phyloP scores from a whole-genome alignment of 2,329 filamentous ascomycete species.

The Colletotrichum sidae region DNA sequence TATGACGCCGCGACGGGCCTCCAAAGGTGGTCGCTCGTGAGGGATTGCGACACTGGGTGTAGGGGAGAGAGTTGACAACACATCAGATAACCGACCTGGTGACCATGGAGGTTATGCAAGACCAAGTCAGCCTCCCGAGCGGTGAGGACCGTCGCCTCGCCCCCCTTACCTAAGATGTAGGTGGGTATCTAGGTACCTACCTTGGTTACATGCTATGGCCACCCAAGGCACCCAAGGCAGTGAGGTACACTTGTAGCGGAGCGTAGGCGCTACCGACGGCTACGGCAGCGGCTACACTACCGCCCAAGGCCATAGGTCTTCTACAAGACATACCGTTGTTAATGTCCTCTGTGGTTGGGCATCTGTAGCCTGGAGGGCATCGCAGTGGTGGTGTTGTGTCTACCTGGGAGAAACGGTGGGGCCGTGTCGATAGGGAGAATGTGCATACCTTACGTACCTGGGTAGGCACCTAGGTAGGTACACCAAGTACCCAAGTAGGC shows the following conservation, averaged over 20 bases:
- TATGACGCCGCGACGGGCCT: constrained; percentile 12
- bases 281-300: constrained; percentile 1
- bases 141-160: constrained; percentile 22
- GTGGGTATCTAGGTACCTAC: not conserved
- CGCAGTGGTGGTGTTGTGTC: not conserved
- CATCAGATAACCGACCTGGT: constrained; percentile 36
- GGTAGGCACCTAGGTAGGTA: not conserved
- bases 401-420: constrained; percentile 32
- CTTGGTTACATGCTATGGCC: not conserved
- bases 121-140: constrained; percentile 37
- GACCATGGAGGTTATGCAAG: constrained; percentile 37
- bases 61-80: constrained; percentile 31
- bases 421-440: constrained; percentile 5
- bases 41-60: constrained; percentile 25
- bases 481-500: not conserved
- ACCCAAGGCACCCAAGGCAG: not conserved
- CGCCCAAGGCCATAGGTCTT: not conserved
- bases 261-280: constrained; percentile 25
- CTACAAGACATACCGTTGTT: not conserved
- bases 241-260: constrained; percentile 26
- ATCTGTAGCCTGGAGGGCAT: not conserved
- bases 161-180: not conserved
- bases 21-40: constrained; percentile 4
- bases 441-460: not conserved
- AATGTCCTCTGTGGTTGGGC: no score